Conservation (phyloP, 495 filamentous ascomycete species). For the Cetradonia linearis region DNA sequence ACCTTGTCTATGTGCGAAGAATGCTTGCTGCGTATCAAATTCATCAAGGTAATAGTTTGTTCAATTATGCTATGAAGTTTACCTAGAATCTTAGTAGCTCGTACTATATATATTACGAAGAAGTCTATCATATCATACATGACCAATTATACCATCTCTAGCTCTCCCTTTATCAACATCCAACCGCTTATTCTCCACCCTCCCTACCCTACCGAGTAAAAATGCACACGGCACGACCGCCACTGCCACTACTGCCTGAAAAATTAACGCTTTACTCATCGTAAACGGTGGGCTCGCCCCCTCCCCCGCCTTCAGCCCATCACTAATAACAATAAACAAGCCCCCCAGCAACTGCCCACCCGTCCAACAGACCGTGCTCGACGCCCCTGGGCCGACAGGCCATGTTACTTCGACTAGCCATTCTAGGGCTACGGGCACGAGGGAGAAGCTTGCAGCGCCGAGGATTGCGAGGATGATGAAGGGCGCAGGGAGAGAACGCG, state of each 20-base stretch:
- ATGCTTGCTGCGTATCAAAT: too few relatives aligned
- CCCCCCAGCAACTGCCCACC: constrained; percentile 64
- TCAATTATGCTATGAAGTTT: neutral
- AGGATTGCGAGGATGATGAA: constrained; percentile 63
- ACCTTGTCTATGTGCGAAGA: too few relatives aligned
- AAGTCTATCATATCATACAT: neutral
- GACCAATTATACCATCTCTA: neutral
- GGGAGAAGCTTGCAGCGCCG: constrained; percentile 67
- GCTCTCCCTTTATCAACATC: constrained; percentile 32
- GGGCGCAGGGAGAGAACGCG: constrained; percentile 54
- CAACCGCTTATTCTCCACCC: constrained; percentile 45
- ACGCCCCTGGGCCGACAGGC: constrained; percentile 79
- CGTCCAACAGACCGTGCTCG: constrained; percentile 71
- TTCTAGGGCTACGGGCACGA: constrained; percentile 80
- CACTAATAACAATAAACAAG: constrained; percentile 71
- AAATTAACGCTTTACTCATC: constrained; percentile 67
- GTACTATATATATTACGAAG: too few relatives aligned
- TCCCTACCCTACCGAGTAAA: constrained; percentile 53
- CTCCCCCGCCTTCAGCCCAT: constrained; percentile 57
- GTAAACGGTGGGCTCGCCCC: constrained; percentile 48
- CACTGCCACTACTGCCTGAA: constrained; percentile 59
- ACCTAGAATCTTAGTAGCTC: too few relatives aligned
- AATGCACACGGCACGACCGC: constrained; percentile 58
- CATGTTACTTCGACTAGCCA: constrained; percentile 77
- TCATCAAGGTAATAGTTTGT: neutral